Conservation (phyloP, 352 stramenopile species). For the Phytophthora foliorum region DNA sequence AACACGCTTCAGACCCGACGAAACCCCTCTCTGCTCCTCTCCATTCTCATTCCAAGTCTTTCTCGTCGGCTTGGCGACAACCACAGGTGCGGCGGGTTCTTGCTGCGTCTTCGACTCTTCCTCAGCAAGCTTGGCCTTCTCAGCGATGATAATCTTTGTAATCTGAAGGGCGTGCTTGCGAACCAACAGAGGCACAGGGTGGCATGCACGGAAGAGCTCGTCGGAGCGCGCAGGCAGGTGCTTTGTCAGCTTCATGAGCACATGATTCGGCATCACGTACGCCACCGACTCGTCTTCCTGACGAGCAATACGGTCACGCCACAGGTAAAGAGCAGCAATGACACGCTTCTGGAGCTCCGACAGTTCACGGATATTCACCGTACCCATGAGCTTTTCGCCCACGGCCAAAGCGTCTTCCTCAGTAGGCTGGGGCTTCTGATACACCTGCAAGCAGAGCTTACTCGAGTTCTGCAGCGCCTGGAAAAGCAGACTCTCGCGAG, state of each 20-base stretch:
- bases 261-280: conserved; percentile 88
- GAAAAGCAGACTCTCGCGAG: conserved; percentile 71
- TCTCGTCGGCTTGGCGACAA: conserved; percentile 17
- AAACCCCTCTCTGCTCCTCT: conserved; percentile 28
- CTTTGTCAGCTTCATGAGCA: conserved; percentile 88
- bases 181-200: conserved; percentile 81
- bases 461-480: conserved; percentile 75
- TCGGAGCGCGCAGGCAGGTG: conserved; percentile 72
- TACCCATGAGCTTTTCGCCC: conserved; percentile 77
- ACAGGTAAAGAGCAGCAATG: conserved; percentile 76
- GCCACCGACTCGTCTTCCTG: conserved; percentile 76
- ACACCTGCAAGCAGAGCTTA: conserved; percentile 87
- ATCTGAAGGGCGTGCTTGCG: conserved; percentile 82
- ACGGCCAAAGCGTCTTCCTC: conserved; percentile 61
- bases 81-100: not conserved
- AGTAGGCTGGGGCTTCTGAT: conserved; percentile 74
- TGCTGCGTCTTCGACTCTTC: conserved; percentile 39
- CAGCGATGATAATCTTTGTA: conserved; percentile 67
- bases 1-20: conserved; percentile 48
- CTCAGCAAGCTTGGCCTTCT: conserved; percentile 56
- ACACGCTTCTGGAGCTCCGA: conserved; percentile 77
- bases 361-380: conserved; percentile 64
- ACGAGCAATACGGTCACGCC: conserved; percentile 80
- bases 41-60: conserved; percentile 54
- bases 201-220: conserved; percentile 77